phyloP scores from a whole-genome alignment of 2,329 filamentous ascomycete species.

The Neophaeococcomyces aloes region DNA sequence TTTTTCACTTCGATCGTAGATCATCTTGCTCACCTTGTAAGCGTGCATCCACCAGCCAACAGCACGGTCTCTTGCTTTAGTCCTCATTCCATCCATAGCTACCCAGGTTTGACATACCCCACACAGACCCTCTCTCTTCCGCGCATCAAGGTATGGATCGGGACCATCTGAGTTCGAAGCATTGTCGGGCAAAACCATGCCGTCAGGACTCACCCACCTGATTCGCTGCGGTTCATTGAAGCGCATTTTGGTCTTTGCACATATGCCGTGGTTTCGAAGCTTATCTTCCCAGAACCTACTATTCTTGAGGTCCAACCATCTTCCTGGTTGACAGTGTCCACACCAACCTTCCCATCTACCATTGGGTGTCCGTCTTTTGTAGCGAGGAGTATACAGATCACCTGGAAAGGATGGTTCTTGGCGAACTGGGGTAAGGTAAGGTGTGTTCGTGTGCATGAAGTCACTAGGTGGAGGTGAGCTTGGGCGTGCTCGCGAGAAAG shows the following conservation, averaged over 20 bases:
- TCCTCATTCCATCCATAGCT: conserved; percentile 5
- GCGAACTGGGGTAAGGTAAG: conserved; percentile 4
- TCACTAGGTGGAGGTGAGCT: conserved; percentile 7
- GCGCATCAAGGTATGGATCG: neutral
- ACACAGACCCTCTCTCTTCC: conserved; percentile 7
- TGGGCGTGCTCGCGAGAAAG: neutral
- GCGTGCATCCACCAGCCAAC: conserved; percentile 9
- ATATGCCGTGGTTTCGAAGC: conserved; percentile 9
- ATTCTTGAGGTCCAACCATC: conserved; percentile 7
- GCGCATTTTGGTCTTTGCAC: conserved; percentile 5
- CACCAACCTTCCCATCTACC: conserved; percentile 10
- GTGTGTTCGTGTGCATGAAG: neutral
- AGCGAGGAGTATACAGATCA: conserved; percentile 6
- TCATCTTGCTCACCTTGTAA: conserved; percentile 6
- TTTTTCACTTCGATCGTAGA: neutral
- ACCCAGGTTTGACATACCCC: conserved; percentile 5
- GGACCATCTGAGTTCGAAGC: neutral
- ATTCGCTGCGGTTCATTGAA: conserved; percentile 5
- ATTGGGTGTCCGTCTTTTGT: conserved; percentile 5
- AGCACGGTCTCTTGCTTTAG: conserved; percentile 4
- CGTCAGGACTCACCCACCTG: conserved; percentile 2
- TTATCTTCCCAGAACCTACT: conserved; percentile 10
- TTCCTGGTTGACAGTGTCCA: conserved; percentile 6
- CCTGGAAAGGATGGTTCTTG: conserved; percentile 5
- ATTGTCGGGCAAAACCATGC: neutral